These are phyloP conservation scores for Dissophora globulifera DNA, from an alignment of 192 early-diverging fungal species.

Conservation along the genomic window DNA sequence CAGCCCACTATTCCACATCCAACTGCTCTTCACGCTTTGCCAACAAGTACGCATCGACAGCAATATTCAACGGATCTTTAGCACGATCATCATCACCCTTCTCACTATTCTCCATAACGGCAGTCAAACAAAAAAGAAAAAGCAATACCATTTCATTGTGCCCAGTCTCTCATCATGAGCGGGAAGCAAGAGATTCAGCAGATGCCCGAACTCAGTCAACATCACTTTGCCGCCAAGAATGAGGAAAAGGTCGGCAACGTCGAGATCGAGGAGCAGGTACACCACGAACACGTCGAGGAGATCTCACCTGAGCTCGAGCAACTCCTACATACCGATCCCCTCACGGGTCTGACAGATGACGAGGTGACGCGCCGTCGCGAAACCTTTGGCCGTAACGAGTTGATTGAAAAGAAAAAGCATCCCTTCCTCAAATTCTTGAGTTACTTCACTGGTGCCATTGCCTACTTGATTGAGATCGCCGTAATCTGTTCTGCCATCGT, in stretches of 20 bases:
- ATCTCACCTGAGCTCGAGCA: slow-evolving; percentile 83
- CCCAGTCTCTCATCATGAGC: slow-evolving; percentile 17
- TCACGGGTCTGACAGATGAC: slow-evolving; percentile 73
- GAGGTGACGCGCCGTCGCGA: slow-evolving; percentile 75
- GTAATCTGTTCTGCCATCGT: slow-evolving; percentile 79
- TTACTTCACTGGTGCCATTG: slow-evolving; percentile 88
- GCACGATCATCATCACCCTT: too few relatives aligned
- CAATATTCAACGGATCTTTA: too few relatives aligned
- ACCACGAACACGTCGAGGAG: slow-evolving; percentile 78
- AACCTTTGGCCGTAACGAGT: slow-evolving; percentile 86
- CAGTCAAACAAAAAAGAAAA: too few relatives aligned
- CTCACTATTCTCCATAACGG: too few relatives aligned
- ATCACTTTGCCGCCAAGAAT: not conserved
- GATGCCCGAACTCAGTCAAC: not conserved
- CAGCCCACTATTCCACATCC: too few relatives aligned
- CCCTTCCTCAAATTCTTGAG: slow-evolving; percentile 84
- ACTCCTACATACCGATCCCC: slow-evolving; percentile 74
- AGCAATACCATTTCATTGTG: not conserved
- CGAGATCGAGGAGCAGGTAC: slow-evolving; percentile 75
- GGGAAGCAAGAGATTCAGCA: slow-evolving; percentile 21
- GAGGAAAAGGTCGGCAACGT: slow-evolving; percentile 25
- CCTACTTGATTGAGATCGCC: slow-evolving; percentile 89
- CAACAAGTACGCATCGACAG: too few relatives aligned
- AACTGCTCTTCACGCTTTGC: too few relatives aligned
- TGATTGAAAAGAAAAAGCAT: slow-evolving; percentile 84